These are phyloP conservation scores for Leishmania mexicana DNA, from an alignment of 208 protist genomes.

Conservation along the genomic window DNA sequence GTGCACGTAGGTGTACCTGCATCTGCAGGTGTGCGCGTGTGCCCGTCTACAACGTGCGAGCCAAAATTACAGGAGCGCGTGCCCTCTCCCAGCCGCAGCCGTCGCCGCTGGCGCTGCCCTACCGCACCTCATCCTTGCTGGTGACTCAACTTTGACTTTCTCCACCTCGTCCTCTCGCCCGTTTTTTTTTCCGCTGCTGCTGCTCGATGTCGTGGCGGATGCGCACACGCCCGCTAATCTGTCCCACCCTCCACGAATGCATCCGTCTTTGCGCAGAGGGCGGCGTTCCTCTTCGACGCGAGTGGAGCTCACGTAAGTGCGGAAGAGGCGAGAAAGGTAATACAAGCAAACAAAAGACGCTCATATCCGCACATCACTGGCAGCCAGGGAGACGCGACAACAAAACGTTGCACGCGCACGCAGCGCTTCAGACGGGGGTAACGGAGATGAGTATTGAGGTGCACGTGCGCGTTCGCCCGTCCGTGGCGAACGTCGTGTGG, in stretches of 20 bases:
- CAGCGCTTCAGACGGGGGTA: neutral
- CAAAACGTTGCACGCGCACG: neutral
- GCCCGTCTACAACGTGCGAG: neutral
- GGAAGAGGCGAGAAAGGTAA: neutral
- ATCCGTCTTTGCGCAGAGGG: neutral
- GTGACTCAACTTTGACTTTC: neutral
- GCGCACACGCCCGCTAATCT: neutral
- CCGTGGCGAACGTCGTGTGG: slow-evolving; percentile 67
- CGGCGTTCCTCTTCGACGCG: neutral
- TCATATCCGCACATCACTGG: neutral
- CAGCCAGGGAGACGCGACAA: neutral
- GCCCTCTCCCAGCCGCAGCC: neutral
- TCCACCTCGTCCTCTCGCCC: neutral
- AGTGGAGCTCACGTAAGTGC: neutral
- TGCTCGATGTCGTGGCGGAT: neutral
- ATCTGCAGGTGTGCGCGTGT: neutral
- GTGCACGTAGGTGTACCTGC: neutral
- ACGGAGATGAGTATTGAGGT: slow-evolving; percentile 84
- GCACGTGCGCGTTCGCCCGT: slow-evolving; percentile 82
- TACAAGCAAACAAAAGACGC: neutral
- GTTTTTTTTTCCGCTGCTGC: neutral
- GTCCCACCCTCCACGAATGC: neutral
- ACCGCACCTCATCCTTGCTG: neutral
- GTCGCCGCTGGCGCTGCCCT: neutral
- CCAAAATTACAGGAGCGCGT: neutral